These are phyloP conservation scores for Exophiala sp. DNA, from an alignment of 2,329 filamentous ascomycete species.

Conservation along the genomic window DNA sequence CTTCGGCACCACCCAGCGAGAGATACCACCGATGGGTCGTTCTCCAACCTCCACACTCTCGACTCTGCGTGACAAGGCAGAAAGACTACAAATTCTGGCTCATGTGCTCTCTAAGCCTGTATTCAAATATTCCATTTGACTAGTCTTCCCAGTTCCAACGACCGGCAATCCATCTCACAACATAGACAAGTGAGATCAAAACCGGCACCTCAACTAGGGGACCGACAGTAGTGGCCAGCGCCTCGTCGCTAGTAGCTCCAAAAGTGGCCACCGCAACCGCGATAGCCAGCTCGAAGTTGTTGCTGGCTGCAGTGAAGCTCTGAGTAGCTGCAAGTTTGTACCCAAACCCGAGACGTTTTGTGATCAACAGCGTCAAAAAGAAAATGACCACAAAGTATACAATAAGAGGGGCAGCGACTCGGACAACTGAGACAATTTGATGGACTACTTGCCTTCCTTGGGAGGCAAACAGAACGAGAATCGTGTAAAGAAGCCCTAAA, in stretches of 20 bases:
- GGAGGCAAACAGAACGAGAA: slow-evolving; percentile 76
- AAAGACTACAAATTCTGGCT: no score
- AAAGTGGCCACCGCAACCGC: slow-evolving; percentile 79
- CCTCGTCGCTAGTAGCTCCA: slow-evolving; percentile 70
- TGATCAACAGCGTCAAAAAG: slow-evolving; percentile 57
- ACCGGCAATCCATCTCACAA: slow-evolving; percentile 50
- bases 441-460: slow-evolving; percentile 71
- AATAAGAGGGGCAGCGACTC: slow-evolving; percentile 72
- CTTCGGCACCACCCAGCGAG: no score
- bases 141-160: slow-evolving; percentile 6
- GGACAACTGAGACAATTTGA: slow-evolving; percentile 74
- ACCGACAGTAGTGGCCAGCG: slow-evolving; percentile 74
- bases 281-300: slow-evolving; percentile 90
- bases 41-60: no score
- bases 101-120: no score
- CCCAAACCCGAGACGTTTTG: slow-evolving; percentile 62
- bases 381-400: slow-evolving; percentile 78
- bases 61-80: no score
- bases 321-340: slow-evolving; percentile 68
- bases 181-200: slow-evolving; percentile 68
- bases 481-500: slow-evolving; percentile 79
- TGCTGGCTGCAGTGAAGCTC: slow-evolving; percentile 83
- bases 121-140: no score
- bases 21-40: no score
- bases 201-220: slow-evolving; percentile 85